Percentiles rank a stretch among this genome's conserved stretches.
Evolutionary conservation across 2,329 filamentous ascomycete species (phyloP).

Genomic region (Penicillium sp.): DNA sequence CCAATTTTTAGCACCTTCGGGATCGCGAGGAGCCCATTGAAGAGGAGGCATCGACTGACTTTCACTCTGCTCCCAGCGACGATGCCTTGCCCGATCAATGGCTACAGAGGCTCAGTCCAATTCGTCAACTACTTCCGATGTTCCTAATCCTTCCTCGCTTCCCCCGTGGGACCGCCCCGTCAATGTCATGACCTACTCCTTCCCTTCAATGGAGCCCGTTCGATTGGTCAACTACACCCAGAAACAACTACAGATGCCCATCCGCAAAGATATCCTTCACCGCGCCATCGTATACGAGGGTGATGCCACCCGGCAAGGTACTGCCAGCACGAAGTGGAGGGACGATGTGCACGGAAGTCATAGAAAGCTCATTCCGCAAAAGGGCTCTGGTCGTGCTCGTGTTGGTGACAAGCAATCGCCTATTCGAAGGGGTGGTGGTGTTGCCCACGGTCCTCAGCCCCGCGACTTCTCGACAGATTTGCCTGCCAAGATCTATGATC

Average conservation of each 20-base stretch:
- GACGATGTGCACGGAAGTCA: constrained; percentile 83
- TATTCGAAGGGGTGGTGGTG: constrained; percentile 82
- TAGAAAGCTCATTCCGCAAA: constrained; percentile 82
- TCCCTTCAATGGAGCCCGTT: constrained; percentile 85
- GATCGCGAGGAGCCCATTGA: constrained; percentile 3
- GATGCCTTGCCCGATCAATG: constrained; percentile 53
- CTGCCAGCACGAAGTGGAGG: constrained; percentile 80
- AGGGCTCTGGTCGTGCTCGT: constrained; percentile 82
- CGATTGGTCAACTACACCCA: constrained; percentile 77
- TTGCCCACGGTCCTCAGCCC: constrained; percentile 86
- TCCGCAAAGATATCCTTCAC: constrained; percentile 90
- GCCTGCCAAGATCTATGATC: constrained; percentile 89
- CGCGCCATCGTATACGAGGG: constrained; percentile 91
- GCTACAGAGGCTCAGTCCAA: constrained; percentile 53
- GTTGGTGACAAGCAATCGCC: constrained; percentile 82
- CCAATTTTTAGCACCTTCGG: constrained; percentile 16
- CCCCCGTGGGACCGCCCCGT: constrained; percentile 63
- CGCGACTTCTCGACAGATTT: constrained; percentile 87
- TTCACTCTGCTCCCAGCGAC: constrained; percentile 46
- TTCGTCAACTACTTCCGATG: constrained; percentile 30
- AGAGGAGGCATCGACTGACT: constrained; percentile 30
- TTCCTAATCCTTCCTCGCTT: constrained; percentile 31
- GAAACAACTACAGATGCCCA: constrained; percentile 83
- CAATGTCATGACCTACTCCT: constrained; percentile 84
- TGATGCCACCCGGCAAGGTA: constrained; percentile 84